Conservation (phyloP, 257 asterid species). For the Verbascum thapsus region DNA sequence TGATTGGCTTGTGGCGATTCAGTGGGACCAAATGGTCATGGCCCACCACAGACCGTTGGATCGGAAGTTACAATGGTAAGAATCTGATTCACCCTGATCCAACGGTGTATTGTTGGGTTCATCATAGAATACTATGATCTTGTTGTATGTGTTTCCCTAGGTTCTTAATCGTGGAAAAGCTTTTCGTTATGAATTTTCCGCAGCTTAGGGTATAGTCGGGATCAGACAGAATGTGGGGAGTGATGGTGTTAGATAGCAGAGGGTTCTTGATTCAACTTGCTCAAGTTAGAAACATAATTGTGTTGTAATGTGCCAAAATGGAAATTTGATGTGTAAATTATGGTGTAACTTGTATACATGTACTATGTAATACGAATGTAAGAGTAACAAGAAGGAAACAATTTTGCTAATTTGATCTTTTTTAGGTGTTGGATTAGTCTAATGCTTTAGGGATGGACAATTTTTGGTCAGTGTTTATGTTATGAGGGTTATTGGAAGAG, state of each 20-base stretch:
- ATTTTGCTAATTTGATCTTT: not conserved
- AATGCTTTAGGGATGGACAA: no score
- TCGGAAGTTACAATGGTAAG: no score
- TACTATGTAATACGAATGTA: conserved; percentile 21
- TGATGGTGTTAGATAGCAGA: not conserved
- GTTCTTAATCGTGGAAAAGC: conserved; percentile 20
- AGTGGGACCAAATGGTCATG: no score
- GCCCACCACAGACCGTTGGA: no score
- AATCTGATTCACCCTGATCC: no score
- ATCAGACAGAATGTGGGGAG: no score
- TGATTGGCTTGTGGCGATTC: no score
- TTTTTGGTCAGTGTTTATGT: no score
- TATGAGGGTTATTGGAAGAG: no score
- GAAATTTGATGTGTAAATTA: conserved; percentile 35
- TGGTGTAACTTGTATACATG: conserved; percentile 18
- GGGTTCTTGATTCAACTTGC: conserved; percentile 7
- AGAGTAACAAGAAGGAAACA: conserved; percentile 8
- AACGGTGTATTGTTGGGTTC: no score
- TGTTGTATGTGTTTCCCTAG: not conserved
- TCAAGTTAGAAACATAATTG: not conserved
- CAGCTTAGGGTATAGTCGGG: not conserved
- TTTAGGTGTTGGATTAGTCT: no score
- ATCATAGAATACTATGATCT: no score
- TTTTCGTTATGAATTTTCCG: conserved; percentile 8
- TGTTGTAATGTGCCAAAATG: not conserved